phyloP scores from a whole-genome alignment of 2,329 filamentous ascomycete species.

The Thelonectria olida region DNA sequence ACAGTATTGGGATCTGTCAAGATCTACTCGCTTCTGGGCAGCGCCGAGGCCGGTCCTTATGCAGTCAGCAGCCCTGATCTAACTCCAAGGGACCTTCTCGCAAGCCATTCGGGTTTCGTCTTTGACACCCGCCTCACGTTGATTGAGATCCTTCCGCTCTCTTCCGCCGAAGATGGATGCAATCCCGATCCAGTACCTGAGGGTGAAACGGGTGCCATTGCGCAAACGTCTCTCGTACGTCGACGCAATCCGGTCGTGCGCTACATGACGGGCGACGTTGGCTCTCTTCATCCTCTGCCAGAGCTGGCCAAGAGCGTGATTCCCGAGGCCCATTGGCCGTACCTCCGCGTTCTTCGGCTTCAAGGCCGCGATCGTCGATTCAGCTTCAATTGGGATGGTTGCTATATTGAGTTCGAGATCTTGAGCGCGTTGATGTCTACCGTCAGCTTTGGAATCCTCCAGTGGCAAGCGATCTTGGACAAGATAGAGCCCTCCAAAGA shows the following conservation, averaged over 20 bases:
- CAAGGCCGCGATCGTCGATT: constrained; percentile 52
- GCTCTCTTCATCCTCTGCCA: constrained; percentile 49
- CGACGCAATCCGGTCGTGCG: constrained; percentile 54
- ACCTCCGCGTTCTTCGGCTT: constrained; percentile 48
- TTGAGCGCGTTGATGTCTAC: constrained; percentile 39
- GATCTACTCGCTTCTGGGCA: constrained; percentile 53
- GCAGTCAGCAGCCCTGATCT: constrained; percentile 44
- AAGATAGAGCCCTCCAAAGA: constrained; percentile 39
- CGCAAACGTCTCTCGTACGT: constrained; percentile 52
- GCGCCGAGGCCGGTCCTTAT: constrained; percentile 54
- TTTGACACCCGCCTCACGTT: constrained; percentile 48
- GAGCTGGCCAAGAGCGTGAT: constrained; percentile 24
- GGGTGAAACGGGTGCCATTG: constrained; percentile 49
- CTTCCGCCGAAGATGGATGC: constrained; percentile 10
- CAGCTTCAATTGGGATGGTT: constrained; percentile 53
- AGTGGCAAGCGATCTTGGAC: constrained; percentile 54
- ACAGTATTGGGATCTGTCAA: constrained; percentile 42
- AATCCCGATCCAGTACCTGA: constrained; percentile 32
- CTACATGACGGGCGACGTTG: constrained; percentile 54
- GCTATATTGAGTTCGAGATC: constrained; percentile 49
- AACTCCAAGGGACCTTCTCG: constrained; percentile 16
- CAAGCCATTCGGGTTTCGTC: constrained; percentile 46
- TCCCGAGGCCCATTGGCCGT: constrained; percentile 28
- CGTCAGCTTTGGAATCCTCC: constrained; percentile 43
- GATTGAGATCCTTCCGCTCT: constrained; percentile 48